Conservation (phyloP, 1,284 basidiomycete genomes). For the Cryptococcus maquisensis region DNA sequence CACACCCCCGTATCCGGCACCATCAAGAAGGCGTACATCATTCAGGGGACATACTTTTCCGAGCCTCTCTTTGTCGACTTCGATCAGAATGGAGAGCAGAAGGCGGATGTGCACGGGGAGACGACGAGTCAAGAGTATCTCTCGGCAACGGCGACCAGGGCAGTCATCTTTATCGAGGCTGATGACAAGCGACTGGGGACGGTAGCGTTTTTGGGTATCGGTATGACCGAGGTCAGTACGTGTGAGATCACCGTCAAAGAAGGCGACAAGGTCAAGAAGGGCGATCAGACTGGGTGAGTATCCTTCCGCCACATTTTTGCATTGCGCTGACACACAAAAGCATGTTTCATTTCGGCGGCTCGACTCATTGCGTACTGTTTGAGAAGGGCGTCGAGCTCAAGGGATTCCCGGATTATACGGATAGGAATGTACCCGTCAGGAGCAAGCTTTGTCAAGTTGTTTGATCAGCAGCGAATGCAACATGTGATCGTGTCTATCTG, state of each 20-base stretch:
- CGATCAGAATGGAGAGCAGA: constrained; percentile 2
- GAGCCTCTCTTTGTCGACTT: constrained; percentile 43
- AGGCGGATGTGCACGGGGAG: constrained; percentile 34
- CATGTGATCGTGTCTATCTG: too few species aligned
- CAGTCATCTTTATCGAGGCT: constrained; percentile 56
- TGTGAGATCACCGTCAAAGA: constrained; percentile 49
- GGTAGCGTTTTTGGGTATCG: constrained; percentile 55
- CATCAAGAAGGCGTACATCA: constrained; percentile 50
- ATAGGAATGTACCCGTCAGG: constrained; percentile 41
- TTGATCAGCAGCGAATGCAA: constrained; percentile 2
- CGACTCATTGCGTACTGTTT: constrained; percentile 52
- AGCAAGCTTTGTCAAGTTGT: constrained; percentile 34
- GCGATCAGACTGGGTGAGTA: constrained; percentile 51
- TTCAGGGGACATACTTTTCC: constrained; percentile 57
- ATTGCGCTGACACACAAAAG: constrained; percentile 11
- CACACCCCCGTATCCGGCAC: constrained; percentile 55
- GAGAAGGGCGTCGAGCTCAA: constrained; percentile 41
- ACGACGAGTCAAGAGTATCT: constrained; percentile 47
- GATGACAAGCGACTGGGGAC: constrained; percentile 55
- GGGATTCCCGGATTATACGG: constrained; percentile 36
- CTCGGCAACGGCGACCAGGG: constrained; percentile 51
- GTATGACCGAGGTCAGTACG: constrained; percentile 60
- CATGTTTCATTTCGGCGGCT: constrained; percentile 58
- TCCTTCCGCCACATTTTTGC: background rate
- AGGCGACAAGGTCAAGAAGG: constrained; percentile 49